Conservation (phyloP, 495 filamentous ascomycete species). For the Chaetomium cochliodes region DNA sequence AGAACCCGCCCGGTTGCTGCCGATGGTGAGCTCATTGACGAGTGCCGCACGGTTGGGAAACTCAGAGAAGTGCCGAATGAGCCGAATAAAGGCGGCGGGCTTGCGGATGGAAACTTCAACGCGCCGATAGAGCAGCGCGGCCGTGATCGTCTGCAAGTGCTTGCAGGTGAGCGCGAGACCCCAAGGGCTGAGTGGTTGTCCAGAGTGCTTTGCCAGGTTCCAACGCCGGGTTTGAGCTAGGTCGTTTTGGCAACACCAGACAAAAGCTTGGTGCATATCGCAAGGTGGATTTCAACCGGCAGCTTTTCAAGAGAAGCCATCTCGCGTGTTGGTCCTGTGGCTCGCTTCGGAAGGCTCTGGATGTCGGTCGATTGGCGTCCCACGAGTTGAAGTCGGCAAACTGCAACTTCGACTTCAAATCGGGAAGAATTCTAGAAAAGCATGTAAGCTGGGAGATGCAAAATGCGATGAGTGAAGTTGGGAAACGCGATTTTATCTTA, state of each 20-base stretch:
- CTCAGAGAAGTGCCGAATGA: neutral
- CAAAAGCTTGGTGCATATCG: neutral
- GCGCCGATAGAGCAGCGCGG: neutral
- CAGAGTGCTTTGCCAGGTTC: neutral
- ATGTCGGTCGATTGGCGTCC: too few species aligned
- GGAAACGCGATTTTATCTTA: too few species aligned
- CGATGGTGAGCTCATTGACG: neutral
- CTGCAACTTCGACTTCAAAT: too few species aligned
- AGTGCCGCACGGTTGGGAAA: neutral
- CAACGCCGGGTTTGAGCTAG: neutral
- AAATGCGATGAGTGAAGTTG: too few species aligned
- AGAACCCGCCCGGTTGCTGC: neutral
- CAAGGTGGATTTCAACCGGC: conserved; percentile 3
- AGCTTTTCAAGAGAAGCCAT: neutral
- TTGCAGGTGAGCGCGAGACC: neutral
- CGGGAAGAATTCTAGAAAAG: too few species aligned
- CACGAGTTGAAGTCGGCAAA: too few species aligned
- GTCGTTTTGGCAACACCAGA: too few species aligned
- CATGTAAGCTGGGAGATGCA: too few species aligned
- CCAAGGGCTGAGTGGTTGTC: neutral
- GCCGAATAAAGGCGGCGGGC: neutral
- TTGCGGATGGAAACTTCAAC: neutral
- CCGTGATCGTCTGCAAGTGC: neutral
- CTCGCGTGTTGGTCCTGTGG: too few species aligned
- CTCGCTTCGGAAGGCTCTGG: too few species aligned